Evolutionary conservation across 495 filamentous ascomycete species (phyloP).

Genomic region (Hypoxylon fragiforme): DNA sequence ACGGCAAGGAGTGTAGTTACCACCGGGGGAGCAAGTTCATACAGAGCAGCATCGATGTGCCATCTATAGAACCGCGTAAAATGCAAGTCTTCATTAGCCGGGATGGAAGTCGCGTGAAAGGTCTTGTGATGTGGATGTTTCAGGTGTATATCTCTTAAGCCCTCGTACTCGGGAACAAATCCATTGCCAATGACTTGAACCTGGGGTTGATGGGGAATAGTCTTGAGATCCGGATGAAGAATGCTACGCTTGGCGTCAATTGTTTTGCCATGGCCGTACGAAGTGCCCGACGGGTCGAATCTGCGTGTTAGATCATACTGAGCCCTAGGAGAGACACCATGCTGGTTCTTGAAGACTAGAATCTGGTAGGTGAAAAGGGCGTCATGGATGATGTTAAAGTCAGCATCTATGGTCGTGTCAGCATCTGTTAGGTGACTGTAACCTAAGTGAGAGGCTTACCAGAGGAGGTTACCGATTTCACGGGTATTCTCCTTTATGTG

Average conservation of each 20-base stretch:
- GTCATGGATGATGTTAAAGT: conserved; percentile 60
- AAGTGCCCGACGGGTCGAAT: conserved; percentile 65
- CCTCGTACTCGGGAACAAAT: conserved; percentile 64
- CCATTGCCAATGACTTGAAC: conserved; percentile 81
- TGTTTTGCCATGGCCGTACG: conserved; percentile 74
- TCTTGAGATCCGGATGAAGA: conserved; percentile 77
- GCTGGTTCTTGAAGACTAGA: conserved; percentile 69
- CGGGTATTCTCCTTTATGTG: conserved; percentile 52
- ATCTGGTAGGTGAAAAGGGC: conserved; percentile 66
- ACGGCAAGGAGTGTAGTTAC: conserved; percentile 73
- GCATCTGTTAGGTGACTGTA: neutral
- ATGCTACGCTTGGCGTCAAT: conserved; percentile 67
- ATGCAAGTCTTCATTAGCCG: conserved; percentile 63
- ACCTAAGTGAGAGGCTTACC: conserved; percentile 39
- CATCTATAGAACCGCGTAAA: conserved; percentile 76
- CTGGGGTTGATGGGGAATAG: conserved; percentile 75
- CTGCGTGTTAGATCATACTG: conserved; percentile 71
- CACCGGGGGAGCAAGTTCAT: conserved; percentile 68
- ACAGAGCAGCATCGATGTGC: conserved; percentile 79
- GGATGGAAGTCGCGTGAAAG: conserved; percentile 68
- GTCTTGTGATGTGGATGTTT: conserved; percentile 73
- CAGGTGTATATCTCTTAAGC: conserved; percentile 66
- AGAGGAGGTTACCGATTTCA: conserved; percentile 59
- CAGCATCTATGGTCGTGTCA: conserved; percentile 49
- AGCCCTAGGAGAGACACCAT: conserved; percentile 61